A percentile compares a stretch with the other conserved stretches of the same genome.
Evolutionary conservation across 2,329 filamentous ascomycete species (phyloP).

Genomic region (Eurotiales sp.): DNA sequence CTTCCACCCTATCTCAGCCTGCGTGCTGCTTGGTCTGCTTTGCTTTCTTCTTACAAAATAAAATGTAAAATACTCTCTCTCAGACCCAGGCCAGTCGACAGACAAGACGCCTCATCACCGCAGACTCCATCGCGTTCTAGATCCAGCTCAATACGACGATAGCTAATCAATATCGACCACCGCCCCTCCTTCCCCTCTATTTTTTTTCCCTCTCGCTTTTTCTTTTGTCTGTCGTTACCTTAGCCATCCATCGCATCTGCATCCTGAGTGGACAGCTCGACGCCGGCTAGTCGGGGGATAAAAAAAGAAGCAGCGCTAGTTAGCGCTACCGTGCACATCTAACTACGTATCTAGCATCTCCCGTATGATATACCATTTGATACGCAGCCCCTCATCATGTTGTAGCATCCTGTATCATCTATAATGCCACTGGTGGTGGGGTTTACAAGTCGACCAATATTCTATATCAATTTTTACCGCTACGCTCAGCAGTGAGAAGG

Average conservation of each 20-base stretch:
- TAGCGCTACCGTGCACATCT: too few relatives aligned
- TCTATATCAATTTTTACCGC: background rate
- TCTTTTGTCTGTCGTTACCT: background rate
- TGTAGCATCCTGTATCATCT: too few relatives aligned
- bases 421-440: too few relatives aligned
- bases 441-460: background rate
- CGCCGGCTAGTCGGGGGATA: background rate
- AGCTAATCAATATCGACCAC: too few relatives aligned
- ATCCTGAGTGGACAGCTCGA: background rate
- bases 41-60: too few relatives aligned
- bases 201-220: background rate
- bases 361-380: too few relatives aligned
- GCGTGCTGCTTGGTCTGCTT: background rate
- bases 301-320: background rate
- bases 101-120: background rate
- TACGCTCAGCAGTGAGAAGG: too few relatives aligned
- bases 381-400: too few relatives aligned
- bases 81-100: background rate
- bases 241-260: too few relatives aligned
- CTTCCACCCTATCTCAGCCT: too few relatives aligned
- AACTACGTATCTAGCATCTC: too few relatives aligned
- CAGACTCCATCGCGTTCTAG: constrained; percentile 8
- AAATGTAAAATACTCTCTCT: too few relatives aligned
- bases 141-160: constrained; percentile 2
- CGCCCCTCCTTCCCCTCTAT: constrained; percentile 14